A percentile compares a stretch with the other conserved stretches of the same genome.
Evolutionary conservation across 495 filamentous ascomycete species (phyloP).

Genomic region (Lepidopterella palustris): DNA sequence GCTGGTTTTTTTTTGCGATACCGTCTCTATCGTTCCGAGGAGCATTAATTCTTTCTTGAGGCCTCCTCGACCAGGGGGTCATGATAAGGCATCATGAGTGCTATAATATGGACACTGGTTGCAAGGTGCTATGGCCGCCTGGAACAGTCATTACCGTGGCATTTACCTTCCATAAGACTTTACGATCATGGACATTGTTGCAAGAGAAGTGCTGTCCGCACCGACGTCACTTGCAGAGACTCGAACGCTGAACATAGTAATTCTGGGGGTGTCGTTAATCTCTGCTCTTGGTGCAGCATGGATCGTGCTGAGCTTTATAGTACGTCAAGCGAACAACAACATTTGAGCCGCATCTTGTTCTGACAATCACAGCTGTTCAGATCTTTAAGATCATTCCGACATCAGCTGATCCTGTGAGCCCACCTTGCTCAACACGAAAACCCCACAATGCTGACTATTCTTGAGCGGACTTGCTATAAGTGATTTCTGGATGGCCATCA

Average conservation of each 20-base stretch:
- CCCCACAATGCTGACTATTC: too few species aligned
- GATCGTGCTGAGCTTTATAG: slow-evolving; percentile 41
- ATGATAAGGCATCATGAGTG: too few species aligned
- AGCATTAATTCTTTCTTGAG: too few species aligned
- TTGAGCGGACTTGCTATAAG: slow-evolving; percentile 41
- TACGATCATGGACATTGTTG: slow-evolving; percentile 1
- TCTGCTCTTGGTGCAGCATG: slow-evolving; percentile 39
- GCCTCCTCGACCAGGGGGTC: too few species aligned
- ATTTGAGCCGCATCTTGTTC: not conserved
- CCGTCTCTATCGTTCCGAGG: too few species aligned
- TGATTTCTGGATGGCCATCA: slow-evolving; percentile 41
- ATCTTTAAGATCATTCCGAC: slow-evolving; percentile 37
- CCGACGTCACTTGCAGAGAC: slow-evolving; percentile 28
- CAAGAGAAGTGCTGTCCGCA: slow-evolving; percentile 33
- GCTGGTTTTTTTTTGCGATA: too few species aligned
- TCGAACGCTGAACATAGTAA: slow-evolving; percentile 33
- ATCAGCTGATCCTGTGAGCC: slow-evolving; percentile 46
- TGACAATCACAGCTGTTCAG: slow-evolving; percentile 33
- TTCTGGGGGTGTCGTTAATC: slow-evolving; percentile 36
- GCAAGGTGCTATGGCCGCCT: too few species aligned
- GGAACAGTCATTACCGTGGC: too few species aligned
- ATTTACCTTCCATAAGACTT: too few species aligned
- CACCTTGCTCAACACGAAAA: too few species aligned
- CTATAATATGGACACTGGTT: too few species aligned
- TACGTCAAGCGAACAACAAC: slow-evolving; percentile 19